Evolutionary conservation across 2,329 filamentous ascomycete species (phyloP).

Genomic region (Pezicula radicicola): DNA sequence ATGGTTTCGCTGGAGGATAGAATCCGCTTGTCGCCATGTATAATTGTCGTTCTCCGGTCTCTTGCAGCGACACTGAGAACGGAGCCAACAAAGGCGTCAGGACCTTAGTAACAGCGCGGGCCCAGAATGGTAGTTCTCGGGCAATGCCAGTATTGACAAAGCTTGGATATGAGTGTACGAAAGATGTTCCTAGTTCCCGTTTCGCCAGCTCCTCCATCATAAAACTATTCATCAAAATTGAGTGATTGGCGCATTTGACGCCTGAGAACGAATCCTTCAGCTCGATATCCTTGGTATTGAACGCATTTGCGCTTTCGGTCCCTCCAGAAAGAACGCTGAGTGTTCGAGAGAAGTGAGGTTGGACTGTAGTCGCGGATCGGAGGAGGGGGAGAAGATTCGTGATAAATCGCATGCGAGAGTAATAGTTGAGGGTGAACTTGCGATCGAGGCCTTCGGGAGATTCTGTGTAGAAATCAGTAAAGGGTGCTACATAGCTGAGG

Average conservation of each 20-base stretch:
- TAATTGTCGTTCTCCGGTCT: slow-evolving; percentile 23
- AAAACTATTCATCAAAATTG: slow-evolving; percentile 38
- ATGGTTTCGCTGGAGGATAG: slow-evolving; percentile 19
- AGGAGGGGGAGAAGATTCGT: slow-evolving; percentile 55
- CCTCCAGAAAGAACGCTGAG: slow-evolving; percentile 52
- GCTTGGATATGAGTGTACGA: slow-evolving; percentile 46
- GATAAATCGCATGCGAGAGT: slow-evolving; percentile 55
- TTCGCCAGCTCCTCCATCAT: slow-evolving; percentile 47
- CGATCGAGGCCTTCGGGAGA: slow-evolving; percentile 23
- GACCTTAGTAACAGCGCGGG: slow-evolving; percentile 9
- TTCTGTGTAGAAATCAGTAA: slow-evolving; percentile 11
- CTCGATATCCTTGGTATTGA: slow-evolving; percentile 42
- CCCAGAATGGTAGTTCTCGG: slow-evolving; percentile 26
- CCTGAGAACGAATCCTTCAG: slow-evolving; percentile 19
- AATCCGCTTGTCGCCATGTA: slow-evolving; percentile 25
- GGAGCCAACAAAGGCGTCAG: slow-evolving; percentile 10
- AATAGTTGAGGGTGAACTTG: slow-evolving; percentile 37
- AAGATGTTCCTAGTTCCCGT: slow-evolving; percentile 41
- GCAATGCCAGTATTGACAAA: slow-evolving; percentile 42
- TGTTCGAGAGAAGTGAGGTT: slow-evolving; percentile 46
- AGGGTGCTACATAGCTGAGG: background rate
- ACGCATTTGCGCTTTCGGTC: slow-evolving; percentile 39
- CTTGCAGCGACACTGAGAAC: slow-evolving; percentile 14
- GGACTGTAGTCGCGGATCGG: slow-evolving; percentile 23
- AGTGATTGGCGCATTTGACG: slow-evolving; percentile 17